Percentiles rank a stretch among this genome's conserved stretches.
Conservation (phyloP, 108 stramenopile species). For the Fragilaria radians region DNA sequence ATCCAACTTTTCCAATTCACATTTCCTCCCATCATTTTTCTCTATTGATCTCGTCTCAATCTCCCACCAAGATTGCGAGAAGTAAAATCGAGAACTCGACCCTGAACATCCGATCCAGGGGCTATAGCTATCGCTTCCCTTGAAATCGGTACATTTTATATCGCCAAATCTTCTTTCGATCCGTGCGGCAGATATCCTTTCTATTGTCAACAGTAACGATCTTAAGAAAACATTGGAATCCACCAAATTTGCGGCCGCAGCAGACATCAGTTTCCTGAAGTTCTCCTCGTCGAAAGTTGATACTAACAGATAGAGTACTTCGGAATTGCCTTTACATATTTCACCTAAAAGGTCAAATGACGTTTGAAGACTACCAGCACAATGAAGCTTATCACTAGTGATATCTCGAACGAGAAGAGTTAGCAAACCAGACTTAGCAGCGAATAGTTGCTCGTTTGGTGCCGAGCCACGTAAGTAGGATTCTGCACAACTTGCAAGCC, state of each 20-base stretch:
- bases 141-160: background rate
- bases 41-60: conserved; percentile 9
- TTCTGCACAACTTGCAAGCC: conserved; percentile 85
- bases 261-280: conserved; percentile 53
- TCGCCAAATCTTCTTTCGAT: background rate
- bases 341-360: conserved; percentile 87
- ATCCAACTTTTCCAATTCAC: background rate
- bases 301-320: conserved; percentile 36
- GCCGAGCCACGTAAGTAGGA: conserved; percentile 79
- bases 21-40: background rate
- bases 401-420: conserved; percentile 53
- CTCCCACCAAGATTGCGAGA: conserved; percentile 63
- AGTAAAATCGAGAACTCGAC: conserved; percentile 20
- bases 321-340: conserved; percentile 68
- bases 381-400: conserved; percentile 39
- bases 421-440: conserved; percentile 48
- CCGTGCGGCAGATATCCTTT: conserved; percentile 34
- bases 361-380: conserved; percentile 78
- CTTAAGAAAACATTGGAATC: conserved; percentile 92
- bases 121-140: background rate
- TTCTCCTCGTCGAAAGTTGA: conserved; percentile 42
- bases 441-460: conserved; percentile 52
- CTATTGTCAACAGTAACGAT: conserved; percentile 57
- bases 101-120: background rate
- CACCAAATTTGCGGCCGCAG: conserved; percentile 69